These are phyloP conservation scores for Gossypium longicalyx DNA, from an alignment of 345 rosid species.

Conservation along the genomic window DNA sequence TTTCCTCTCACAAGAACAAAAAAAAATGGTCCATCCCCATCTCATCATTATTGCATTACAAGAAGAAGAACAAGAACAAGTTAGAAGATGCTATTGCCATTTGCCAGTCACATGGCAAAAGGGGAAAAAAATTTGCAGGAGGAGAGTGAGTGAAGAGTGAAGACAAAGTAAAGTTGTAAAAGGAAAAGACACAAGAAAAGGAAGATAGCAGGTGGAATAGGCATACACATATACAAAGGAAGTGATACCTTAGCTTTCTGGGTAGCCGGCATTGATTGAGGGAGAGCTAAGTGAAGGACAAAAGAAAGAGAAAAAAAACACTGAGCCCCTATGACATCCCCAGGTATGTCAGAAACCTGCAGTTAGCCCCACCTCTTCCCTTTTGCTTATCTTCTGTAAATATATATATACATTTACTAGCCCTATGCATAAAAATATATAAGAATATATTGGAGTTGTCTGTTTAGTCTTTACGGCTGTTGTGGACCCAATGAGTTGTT, in stretches of 20 bases:
- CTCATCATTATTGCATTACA: slow-evolving; percentile 9
- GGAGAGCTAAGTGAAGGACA: slow-evolving; percentile 18
- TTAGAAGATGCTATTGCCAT: not conserved
- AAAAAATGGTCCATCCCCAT: not conserved
- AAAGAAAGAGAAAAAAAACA: not conserved
- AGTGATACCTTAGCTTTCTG: slow-evolving; percentile 7
- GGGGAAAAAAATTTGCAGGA: not conserved
- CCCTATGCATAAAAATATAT: not conserved
- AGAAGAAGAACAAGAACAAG: slow-evolving; percentile 1
- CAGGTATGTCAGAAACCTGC: slow-evolving; percentile 21
- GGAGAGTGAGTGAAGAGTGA: not conserved
- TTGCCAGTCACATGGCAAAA: not conserved
- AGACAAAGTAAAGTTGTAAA: not conserved
- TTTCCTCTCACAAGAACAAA: no score
- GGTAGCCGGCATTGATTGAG: slow-evolving; percentile 26
- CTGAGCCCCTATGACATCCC: slow-evolving; percentile 1
- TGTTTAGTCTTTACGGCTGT: slow-evolving; percentile 20
- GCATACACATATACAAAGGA: not conserved
- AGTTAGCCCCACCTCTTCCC: not conserved
- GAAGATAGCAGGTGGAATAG: not conserved
- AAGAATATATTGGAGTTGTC: not conserved
- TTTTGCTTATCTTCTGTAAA: not conserved
- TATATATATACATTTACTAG: not conserved
- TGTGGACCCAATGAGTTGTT: slow-evolving; percentile 20
- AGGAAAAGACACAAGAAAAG: not conserved